Evolutionary conservation across 73 alveolate genomes (phyloP).

Genomic region (Urostyla sp.): DNA sequence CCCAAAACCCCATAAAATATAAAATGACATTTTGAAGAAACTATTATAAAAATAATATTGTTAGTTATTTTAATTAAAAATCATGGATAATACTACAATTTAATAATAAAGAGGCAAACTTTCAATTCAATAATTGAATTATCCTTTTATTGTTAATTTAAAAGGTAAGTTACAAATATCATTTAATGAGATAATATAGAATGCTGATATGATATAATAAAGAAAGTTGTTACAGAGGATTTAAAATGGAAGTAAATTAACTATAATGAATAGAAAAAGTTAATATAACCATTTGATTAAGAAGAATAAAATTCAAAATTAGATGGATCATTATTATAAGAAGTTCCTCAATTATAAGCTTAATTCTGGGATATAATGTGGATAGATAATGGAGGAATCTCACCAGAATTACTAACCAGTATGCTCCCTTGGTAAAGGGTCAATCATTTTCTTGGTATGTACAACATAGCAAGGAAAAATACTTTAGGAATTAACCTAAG

Average conservation of each 20-base stretch:
- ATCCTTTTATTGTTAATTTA: too few species aligned
- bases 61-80: too few species aligned
- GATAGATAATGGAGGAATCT: constrained; percentile 54
- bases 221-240: constrained; percentile 17
- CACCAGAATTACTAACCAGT: constrained; percentile 40
- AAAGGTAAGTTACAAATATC: too few species aligned
- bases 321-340: not conserved
- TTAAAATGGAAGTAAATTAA: constrained; percentile 43
- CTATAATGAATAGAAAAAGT: not conserved
- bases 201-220: constrained; percentile 48
- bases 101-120: too few species aligned
- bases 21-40: too few species aligned
- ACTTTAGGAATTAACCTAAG: constrained; percentile 76
- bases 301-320: not conserved
- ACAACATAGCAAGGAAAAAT: constrained; percentile 79
- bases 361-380: constrained; percentile 46
- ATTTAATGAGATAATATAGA: not conserved
- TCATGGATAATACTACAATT: too few species aligned
- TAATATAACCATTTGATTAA: not conserved
- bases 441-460: constrained; percentile 85
- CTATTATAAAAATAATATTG: too few species aligned
- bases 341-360: not conserved
- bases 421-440: constrained; percentile 67
- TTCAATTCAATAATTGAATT: too few species aligned
- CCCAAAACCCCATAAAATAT: too few species aligned